phyloP scores from a whole-genome alignment of 2,329 filamentous ascomycete species.

The Escovopsis sp. region DNA sequence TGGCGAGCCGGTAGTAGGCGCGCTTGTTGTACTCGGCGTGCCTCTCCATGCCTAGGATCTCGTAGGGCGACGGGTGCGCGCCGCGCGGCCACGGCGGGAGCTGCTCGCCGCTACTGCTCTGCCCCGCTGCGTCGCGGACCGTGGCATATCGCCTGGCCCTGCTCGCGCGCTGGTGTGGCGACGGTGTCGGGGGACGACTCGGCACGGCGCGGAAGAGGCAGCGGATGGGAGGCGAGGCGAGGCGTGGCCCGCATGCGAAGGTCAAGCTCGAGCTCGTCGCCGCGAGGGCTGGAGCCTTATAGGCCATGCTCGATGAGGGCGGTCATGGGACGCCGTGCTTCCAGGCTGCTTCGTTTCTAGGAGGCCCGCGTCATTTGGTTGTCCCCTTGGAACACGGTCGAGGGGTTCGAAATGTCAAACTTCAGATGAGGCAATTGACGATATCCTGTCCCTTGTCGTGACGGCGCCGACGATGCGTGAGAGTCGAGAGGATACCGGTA shows the following conservation, averaged over 20 bases:
- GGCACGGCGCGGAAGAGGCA: background rate
- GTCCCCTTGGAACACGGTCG: too few species aligned
- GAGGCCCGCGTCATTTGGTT: too few species aligned
- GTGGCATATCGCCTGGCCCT: constrained; percentile 3
- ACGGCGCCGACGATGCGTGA: too few species aligned
- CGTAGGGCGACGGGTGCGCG: constrained; percentile 64
- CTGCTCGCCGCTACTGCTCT: constrained; percentile 7
- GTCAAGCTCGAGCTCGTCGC: background rate
- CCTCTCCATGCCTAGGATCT: constrained; percentile 54
- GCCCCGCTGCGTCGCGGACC: background rate
- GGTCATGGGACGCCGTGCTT: too few species aligned
- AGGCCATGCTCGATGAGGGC: constrained; percentile 1
- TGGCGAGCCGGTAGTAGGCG: constrained; percentile 81
- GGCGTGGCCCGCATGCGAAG: background rate
- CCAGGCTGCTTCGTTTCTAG: too few species aligned
- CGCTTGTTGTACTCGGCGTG: constrained; percentile 63
- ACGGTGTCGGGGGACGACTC: background rate
- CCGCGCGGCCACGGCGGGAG: constrained; percentile 31
- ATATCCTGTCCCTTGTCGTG: too few species aligned
- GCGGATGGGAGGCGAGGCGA: background rate
- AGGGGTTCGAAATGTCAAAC: too few species aligned
- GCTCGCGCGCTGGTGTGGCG: background rate
- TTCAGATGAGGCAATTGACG: too few species aligned
- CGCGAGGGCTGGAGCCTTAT: constrained; percentile 1
- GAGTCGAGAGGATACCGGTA: too few species aligned